Evolutionary conservation across 2,329 filamentous ascomycete genomes (phyloP).

Genomic region (Cladophialophora carrionii): DNA sequence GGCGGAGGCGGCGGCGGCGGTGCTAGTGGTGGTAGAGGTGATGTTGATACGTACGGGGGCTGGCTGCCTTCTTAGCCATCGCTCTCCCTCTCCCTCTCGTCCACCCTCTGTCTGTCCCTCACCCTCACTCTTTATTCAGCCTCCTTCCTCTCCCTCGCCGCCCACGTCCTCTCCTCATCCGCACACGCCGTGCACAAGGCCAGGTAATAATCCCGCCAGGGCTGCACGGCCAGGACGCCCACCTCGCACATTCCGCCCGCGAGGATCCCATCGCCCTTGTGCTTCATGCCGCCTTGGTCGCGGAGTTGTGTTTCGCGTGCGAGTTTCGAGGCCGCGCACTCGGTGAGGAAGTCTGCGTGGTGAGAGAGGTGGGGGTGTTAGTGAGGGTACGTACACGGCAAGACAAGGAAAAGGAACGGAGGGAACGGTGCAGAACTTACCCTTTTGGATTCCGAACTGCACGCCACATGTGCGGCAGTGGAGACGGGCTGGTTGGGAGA

Average conservation of each 20-base stretch:
- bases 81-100: not conserved
- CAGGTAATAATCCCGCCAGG: conserved; percentile 1
- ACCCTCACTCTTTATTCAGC: not conserved
- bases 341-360: conserved; percentile 4
- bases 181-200: not conserved
- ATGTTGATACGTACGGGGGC: no score
- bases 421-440: no score
- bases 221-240: not conserved
- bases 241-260: not conserved
- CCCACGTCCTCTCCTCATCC: not conserved
- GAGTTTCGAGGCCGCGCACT: not conserved
- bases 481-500: conserved; percentile 4
- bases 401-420: not conserved
- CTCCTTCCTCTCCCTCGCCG: not conserved
- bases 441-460: not conserved
- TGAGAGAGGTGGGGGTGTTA: not conserved
- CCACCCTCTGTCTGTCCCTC: not conserved
- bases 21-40: no score
- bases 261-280: not conserved
- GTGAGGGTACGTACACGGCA: not conserved
- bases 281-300: not conserved
- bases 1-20: no score
- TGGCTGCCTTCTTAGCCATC: no score
- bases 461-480: conserved; percentile 5
- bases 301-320: not conserved